phyloP scores from a whole-genome alignment of 495 filamentous ascomycete species.

The Neurospora africana region DNA sequence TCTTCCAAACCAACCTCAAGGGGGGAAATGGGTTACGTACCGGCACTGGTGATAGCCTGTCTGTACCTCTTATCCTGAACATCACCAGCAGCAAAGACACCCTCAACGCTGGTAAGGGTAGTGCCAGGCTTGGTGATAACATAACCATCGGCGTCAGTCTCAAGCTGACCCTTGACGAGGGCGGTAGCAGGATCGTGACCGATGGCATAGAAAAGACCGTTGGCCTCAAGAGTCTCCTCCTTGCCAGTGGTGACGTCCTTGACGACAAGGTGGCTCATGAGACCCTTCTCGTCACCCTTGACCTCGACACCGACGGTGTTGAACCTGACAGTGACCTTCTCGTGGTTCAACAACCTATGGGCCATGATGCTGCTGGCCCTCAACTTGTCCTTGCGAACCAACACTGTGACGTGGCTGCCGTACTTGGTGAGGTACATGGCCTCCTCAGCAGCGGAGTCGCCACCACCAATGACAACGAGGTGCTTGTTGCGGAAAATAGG shows the following conservation, averaged over 20 bases:
- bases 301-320: slow-evolving; percentile 74
- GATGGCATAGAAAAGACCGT: slow-evolving; percentile 94
- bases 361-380: slow-evolving; percentile 89
- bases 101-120: slow-evolving; percentile 75
- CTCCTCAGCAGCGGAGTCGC: slow-evolving; percentile 96
- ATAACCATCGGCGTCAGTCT: slow-evolving; percentile 79
- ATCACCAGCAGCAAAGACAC: slow-evolving; percentile 94
- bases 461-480: slow-evolving; percentile 90
- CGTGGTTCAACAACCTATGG: slow-evolving; percentile 65
- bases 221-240: slow-evolving; percentile 73
- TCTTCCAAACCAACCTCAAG: not conserved
- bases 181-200: slow-evolving; percentile 89
- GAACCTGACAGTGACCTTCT: slow-evolving; percentile 81
- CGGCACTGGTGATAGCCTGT: slow-evolving; percentile 95
- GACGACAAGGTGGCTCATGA: slow-evolving; percentile 77
- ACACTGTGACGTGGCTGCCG: slow-evolving; percentile 83
- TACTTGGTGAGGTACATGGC: slow-evolving; percentile 97
- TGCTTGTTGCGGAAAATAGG: slow-evolving; percentile 96
- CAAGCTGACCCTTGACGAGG: slow-evolving; percentile 76
- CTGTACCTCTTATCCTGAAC: slow-evolving; percentile 98
- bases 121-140: slow-evolving; percentile 83
- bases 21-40: slow-evolving; percentile 40
- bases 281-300: slow-evolving; percentile 68
- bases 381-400: slow-evolving; percentile 78
- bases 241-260: slow-evolving; percentile 70